Percentiles rank a stretch among this genome's conserved stretches.
Conservation (phyloP, 176 grass and related monocot genomes). For the Alopecurus myosuroides region DNA sequence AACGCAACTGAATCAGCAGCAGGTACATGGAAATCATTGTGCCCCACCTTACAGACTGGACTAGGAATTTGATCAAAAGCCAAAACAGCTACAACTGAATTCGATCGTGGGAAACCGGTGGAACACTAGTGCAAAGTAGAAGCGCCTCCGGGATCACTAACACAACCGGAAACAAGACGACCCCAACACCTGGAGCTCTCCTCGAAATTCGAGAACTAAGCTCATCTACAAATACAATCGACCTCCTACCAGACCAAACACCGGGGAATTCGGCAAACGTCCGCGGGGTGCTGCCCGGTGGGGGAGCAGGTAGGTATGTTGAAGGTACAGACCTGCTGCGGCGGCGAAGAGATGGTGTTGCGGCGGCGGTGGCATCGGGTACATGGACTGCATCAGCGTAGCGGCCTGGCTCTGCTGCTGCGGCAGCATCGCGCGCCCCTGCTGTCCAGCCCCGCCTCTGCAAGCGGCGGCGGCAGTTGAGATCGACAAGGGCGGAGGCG, state of each 20-base stretch:
- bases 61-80: background rate
- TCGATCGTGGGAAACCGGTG: no score
- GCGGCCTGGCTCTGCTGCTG: slow-evolving; percentile 59
- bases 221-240: background rate
- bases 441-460: background rate
- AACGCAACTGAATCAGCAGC: background rate
- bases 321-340: slow-evolving; percentile 31
- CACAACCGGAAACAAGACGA: background rate
- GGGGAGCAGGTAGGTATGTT: no score
- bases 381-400: slow-evolving; percentile 49
- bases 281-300: background rate
- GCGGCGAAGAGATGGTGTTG: slow-evolving; percentile 46
- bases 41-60: background rate
- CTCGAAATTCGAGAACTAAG: background rate
- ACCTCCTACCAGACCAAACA: background rate
- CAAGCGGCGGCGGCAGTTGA: slow-evolving; percentile 24
- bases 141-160: background rate
- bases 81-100: background rate
- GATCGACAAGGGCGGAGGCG: no score
- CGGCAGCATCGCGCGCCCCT: slow-evolving; percentile 38
- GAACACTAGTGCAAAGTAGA: background rate
- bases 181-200: background rate
- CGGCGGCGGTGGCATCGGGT: slow-evolving; percentile 45
- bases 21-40: background rate
- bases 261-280: background rate